Evolutionary conservation across 2,329 filamentous ascomycete species (phyloP).

Genomic region (Seiridium unicorne): DNA sequence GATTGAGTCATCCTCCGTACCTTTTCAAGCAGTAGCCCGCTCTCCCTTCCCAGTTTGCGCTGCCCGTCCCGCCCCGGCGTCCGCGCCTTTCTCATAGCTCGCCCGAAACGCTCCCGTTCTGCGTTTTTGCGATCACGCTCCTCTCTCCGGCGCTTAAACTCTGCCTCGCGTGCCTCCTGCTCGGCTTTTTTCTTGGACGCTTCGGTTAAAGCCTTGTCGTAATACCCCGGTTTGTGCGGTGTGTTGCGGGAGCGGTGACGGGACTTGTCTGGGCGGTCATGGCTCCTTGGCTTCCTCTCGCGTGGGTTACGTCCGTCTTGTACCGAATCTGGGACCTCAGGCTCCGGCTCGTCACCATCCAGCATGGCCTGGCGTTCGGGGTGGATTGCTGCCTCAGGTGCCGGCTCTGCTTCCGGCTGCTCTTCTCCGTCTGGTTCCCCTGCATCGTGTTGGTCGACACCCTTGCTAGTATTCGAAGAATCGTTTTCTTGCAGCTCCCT

Average conservation of each 20-base stretch:
- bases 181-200: conserved; percentile 43
- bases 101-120: conserved; percentile 62
- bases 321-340: background rate
- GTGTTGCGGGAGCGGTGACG: conserved; percentile 18
- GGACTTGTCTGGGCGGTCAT: background rate
- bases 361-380: conserved; percentile 40
- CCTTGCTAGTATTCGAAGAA: conserved; percentile 13
- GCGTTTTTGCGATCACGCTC: conserved; percentile 66
- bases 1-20: conserved; percentile 60
- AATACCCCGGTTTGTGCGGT: conserved; percentile 56
- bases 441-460: conserved; percentile 13
- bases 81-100: conserved; percentile 71
- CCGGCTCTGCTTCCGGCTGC: conserved; percentile 27
- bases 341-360: conserved; percentile 15
- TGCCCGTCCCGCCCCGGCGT: conserved; percentile 69
- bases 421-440: conserved; percentile 40
- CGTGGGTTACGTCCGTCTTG: background rate
- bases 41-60: conserved; percentile 80
- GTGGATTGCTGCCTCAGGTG: conserved; percentile 26
- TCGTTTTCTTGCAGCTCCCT: conserved; percentile 25
- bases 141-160: conserved; percentile 48
- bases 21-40: conserved; percentile 72
- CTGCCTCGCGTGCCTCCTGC: conserved; percentile 39
- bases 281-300: background rate
- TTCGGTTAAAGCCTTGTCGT: conserved; percentile 59